A percentile compares a stretch with the other conserved stretches of the same genome.
These are phyloP conservation scores for Sindora glabra DNA, from an alignment of 306 rosid species.

Conservation along the genomic window DNA sequence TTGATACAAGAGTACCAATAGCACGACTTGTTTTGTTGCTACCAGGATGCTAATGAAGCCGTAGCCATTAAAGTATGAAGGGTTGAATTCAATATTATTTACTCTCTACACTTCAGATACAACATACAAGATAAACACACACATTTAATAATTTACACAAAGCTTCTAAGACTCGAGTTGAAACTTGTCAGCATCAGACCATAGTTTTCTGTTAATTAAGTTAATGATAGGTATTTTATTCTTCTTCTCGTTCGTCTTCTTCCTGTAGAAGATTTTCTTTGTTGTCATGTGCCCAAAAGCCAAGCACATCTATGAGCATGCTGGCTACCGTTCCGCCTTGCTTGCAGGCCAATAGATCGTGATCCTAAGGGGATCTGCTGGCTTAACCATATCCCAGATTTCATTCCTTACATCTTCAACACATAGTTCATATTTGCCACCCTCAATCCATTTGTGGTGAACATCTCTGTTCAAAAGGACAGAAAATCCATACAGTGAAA, in stretches of 20 bases:
- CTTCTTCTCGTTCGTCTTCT: conserved; percentile 92
- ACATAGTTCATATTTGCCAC: conserved; percentile 96
- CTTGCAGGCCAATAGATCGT: conserved; percentile 89
- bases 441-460: conserved; percentile 97
- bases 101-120: too few species aligned
- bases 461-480: conserved; percentile 66
- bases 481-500: neutral
- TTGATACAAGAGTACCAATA: too few species aligned
- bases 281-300: conserved; percentile 99
- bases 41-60: too few species aligned
- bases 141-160: conserved; percentile 10
- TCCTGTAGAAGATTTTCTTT: conserved; percentile 98
- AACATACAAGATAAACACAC: conserved; percentile 27
- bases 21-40: too few species aligned
- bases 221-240: conserved; percentile 22
- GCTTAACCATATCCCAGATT: conserved; percentile 66
- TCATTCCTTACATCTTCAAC: conserved; percentile 96
- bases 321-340: conserved; percentile 99
- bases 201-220: conserved; percentile 28
- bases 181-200: conserved; percentile 2
- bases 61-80: too few species aligned
- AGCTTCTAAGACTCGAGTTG: conserved; percentile 15
- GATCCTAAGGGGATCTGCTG: conserved; percentile 42
- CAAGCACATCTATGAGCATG: conserved; percentile 96
- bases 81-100: too few species aligned